These are phyloP conservation scores for Leccinum longicurvipes DNA, from an alignment of 768 basidiomycete species.

Conservation along the genomic window DNA sequence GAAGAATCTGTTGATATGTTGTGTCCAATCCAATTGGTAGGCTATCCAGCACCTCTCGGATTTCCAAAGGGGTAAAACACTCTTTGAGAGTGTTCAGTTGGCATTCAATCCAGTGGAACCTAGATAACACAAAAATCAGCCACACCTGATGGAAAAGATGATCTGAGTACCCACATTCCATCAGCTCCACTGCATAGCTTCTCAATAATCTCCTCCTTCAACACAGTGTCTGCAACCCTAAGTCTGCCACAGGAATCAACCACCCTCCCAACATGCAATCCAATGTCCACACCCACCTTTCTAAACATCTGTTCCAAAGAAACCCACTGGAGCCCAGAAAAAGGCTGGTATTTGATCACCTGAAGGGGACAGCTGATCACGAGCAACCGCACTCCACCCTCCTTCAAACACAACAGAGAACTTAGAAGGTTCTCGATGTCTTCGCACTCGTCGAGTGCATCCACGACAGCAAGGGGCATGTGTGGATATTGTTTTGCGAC, in stretches of 20 bases:
- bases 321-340: neutral
- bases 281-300: conserved; percentile 1
- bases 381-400: conserved; percentile 1
- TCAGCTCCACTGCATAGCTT: neutral
- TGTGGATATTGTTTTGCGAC: neutral
- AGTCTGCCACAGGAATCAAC: conserved; percentile 5
- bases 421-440: conserved; percentile 1
- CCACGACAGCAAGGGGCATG: conserved; percentile 6
- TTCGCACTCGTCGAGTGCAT: conserved; percentile 18
- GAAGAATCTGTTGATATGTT: neutral
- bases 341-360: conserved; percentile 5
- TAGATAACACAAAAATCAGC: neutral
- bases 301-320: conserved; percentile 2
- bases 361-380: conserved; percentile 9
- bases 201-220: conserved; percentile 4
- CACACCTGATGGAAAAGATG: neutral
- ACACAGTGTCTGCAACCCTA: neutral
- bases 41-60: neutral
- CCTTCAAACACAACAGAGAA: neutral
- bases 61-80: neutral
- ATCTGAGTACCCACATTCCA: conserved; percentile 7
- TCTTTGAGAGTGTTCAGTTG: neutral
- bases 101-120: neutral
- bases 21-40: neutral
- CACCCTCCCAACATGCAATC: conserved; percentile 1